Conservation (phyloP, 495 filamentous ascomycete species). For the Tetracladium setigerum region DNA sequence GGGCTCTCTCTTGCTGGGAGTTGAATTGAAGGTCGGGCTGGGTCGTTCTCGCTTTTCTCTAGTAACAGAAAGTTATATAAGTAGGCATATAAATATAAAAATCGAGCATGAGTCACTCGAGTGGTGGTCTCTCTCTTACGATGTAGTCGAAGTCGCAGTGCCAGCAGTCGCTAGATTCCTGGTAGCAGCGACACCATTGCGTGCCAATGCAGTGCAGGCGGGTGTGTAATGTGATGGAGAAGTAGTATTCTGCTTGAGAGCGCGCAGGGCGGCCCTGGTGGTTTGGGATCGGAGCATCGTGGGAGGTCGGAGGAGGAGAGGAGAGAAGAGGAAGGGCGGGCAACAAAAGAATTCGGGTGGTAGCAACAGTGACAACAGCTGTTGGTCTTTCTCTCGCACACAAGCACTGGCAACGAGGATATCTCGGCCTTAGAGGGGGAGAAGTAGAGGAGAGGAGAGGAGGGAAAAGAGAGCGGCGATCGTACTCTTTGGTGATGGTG, state of each 20-base stretch:
- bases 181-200: slow-evolving; percentile 10
- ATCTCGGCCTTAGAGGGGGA: too few species aligned
- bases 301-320: not conserved
- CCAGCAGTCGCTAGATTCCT: slow-evolving; percentile 18
- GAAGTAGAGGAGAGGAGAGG: too few species aligned
- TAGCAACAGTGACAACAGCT: too few species aligned
- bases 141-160: slow-evolving; percentile 6
- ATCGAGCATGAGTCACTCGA: slow-evolving; percentile 13
- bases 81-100: slow-evolving; percentile 4
- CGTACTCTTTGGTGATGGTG: not conserved
- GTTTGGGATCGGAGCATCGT: slow-evolving; percentile 25
- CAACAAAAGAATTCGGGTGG: not conserved
- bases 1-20: slow-evolving; percentile 30
- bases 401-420: too few species aligned
- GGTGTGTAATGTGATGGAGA: slow-evolving; percentile 5
- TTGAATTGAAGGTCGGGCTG: slow-evolving; percentile 19
- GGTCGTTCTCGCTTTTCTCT: slow-evolving; percentile 21
- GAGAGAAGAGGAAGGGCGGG: not conserved
- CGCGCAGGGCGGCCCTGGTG: slow-evolving; percentile 13
- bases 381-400: not conserved
- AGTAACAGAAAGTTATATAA: not conserved
- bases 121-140: slow-evolving; percentile 2
- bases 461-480: too few species aligned
- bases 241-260: slow-evolving; percentile 12
- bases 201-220: slow-evolving; percentile 11